phyloP scores from a whole-genome alignment of 352 stramenopile genomes.

The Phytophthora macrochlamydospora region DNA sequence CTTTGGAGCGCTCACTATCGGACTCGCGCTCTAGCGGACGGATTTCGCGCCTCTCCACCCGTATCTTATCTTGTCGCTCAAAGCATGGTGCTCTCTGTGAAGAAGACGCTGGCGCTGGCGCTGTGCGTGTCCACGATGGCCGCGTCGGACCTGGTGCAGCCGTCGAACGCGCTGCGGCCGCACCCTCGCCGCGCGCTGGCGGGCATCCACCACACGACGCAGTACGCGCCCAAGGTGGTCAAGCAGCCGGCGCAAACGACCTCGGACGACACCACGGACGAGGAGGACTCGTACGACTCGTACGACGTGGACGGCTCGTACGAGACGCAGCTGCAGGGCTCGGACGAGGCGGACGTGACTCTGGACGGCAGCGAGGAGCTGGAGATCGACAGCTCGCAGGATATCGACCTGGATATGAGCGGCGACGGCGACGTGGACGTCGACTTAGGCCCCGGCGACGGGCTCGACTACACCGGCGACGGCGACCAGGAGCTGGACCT shows the following conservation, averaged over 20 bases:
- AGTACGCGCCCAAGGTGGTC: slow-evolving; percentile 37
- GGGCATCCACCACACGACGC: slow-evolving; percentile 39
- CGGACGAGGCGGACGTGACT: slow-evolving; percentile 23
- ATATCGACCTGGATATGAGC: slow-evolving; percentile 26
- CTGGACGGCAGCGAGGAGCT: slow-evolving; percentile 23
- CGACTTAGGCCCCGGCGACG: slow-evolving; percentile 28
- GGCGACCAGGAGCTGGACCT: slow-evolving; percentile 33
- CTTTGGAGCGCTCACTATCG: neutral
- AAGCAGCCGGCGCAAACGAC: slow-evolving; percentile 19
- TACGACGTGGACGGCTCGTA: slow-evolving; percentile 31
- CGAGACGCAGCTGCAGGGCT: slow-evolving; percentile 17
- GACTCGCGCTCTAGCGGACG: neutral
- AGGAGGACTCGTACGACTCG: slow-evolving; percentile 23
- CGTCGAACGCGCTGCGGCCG: slow-evolving; percentile 25
- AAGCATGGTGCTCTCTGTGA: slow-evolving; percentile 44
- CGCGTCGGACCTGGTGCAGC: slow-evolving; percentile 20
- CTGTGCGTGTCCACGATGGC: slow-evolving; percentile 36
- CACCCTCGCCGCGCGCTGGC: slow-evolving; percentile 21
- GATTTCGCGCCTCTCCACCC: too few species aligned
- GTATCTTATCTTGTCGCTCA: neutral
- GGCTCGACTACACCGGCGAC: slow-evolving; percentile 34
- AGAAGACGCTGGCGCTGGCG: slow-evolving; percentile 40
- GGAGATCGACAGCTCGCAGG: slow-evolving; percentile 30
- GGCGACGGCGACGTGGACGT: slow-evolving; percentile 32
- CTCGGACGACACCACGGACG: slow-evolving; percentile 11